These are phyloP conservation scores for Alternaria sp. DNA, from an alignment of 2,329 filamentous ascomycete species.

Conservation along the genomic window DNA sequence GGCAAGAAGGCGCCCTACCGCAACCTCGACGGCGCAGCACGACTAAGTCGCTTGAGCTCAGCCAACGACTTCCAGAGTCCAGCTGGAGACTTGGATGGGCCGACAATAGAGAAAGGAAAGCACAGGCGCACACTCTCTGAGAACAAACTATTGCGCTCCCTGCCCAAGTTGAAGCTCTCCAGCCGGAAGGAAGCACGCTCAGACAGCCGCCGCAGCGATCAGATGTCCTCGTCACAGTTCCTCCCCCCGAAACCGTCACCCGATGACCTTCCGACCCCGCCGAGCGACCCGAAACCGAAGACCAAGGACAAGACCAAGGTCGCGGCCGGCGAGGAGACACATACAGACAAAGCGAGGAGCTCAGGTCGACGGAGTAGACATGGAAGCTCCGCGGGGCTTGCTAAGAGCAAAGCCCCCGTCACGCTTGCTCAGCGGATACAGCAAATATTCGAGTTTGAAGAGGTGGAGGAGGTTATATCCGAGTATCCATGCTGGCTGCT, in stretches of 20 bases:
- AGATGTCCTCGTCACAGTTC: constrained; percentile 51
- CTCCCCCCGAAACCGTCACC: constrained; percentile 39
- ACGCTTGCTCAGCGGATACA: constrained; percentile 74
- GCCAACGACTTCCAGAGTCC: constrained; percentile 37
- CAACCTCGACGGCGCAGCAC: constrained; percentile 43
- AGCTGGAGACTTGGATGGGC: constrained; percentile 20
- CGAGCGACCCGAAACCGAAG: constrained; percentile 17
- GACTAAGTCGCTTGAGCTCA: constrained; percentile 45
- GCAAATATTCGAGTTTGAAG: constrained; percentile 71
- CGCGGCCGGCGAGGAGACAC: constrained; percentile 27
- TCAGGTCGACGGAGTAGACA: constrained; percentile 34
- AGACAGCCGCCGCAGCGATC: constrained; percentile 56
- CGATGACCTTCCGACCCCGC: constrained; percentile 13
- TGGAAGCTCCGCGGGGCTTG: constrained; percentile 25
- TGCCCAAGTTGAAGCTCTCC: constrained; percentile 62
- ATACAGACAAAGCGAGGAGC: constrained; percentile 28
- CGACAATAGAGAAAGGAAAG: constrained; percentile 34
- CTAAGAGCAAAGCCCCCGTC: constrained; percentile 51
- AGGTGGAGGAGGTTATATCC: constrained; percentile 82
- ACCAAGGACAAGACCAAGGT: constrained; percentile 28
- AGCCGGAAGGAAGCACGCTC: constrained; percentile 39
- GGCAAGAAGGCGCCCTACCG: constrained; percentile 33
- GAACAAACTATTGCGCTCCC: constrained; percentile 68
- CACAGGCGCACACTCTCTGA: constrained; percentile 69
- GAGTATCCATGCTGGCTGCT: constrained; percentile 95